Evolutionary conservation across 2,329 filamentous ascomycete genomes (phyloP), one percentile per base, ranked within the genome.

Genomic region (Cladosporium cucumerinum): DNA sequence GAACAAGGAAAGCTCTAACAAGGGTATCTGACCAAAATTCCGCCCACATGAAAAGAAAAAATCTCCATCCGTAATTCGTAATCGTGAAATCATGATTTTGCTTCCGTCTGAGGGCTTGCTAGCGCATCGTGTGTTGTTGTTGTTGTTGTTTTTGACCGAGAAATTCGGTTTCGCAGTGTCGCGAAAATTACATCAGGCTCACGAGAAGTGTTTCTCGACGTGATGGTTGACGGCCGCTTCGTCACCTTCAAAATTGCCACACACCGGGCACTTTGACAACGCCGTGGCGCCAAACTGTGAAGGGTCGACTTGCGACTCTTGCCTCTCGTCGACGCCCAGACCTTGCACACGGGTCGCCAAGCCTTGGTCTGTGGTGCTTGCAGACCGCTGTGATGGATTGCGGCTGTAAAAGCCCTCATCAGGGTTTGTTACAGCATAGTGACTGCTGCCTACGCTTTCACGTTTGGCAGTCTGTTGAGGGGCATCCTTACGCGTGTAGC

Each of bases 141-240:
- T 48, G 43, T 10, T 12, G 21, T 12, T 48, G 43, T 10, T 12
- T 11, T 12, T 14, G 6, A 51, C 28, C 2, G 10, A 30, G 26
- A 5, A 16, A 3, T 3, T 25, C 21, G 25, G 5, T 49, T 12
- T 51, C 48, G 11, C 11, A 18, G 21, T n/a, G 11, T 51, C 23
- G 25, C 14, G 12, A 18, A 28, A n/a, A 43, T 18, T 1, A n/a
- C 18, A 43, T 18, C 36, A 43, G 36, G 51, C 12, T 70, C 63
- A 74, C 34, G 66, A 58, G 61, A 74, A 75, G 65, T 75, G 73
- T 43, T 69, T 71, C 26, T 64, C 69, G 34, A 75, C 73, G 68
- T 75, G 73, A 70, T 73, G 71, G 57, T 66, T 72, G n/a, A 75
- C 69, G 43, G 73, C 73, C n/a, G 69, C 69, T 62, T 74, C 73